Percentiles rank a stretch among this genome's conserved stretches.
Evolutionary conservation across 495 filamentous ascomycete genomes (phyloP).

Genomic region (Sordaria brevicollis): DNA sequence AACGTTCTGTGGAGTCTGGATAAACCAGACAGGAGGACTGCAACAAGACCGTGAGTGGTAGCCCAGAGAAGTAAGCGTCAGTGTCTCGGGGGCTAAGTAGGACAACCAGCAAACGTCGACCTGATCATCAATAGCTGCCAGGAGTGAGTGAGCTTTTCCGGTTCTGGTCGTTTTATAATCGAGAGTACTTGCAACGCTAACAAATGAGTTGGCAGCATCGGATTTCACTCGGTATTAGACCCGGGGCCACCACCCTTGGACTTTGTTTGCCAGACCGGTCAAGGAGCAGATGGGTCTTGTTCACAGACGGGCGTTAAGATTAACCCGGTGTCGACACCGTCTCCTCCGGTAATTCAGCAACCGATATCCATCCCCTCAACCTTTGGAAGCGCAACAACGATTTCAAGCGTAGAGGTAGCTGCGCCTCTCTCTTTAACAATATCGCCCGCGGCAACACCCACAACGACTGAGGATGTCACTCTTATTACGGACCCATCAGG

Average conservation of each 20-base stretch:
- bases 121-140: slow-evolving; percentile 38
- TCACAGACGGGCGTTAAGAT: neutral
- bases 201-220: slow-evolving; percentile 19
- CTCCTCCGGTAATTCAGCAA: neutral
- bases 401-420: neutral
- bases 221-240: slow-evolving; percentile 26
- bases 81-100: slow-evolving; percentile 16
- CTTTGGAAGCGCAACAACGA: neutral
- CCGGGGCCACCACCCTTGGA: slow-evolving; percentile 24
- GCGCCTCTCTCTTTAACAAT: neutral
- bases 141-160: slow-evolving; percentile 23
- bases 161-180: neutral
- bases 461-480: neutral
- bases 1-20: slow-evolving; percentile 32
- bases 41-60: slow-evolving; percentile 35
- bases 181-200: neutral
- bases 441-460: neutral
- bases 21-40: slow-evolving; percentile 11
- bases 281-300: neutral
- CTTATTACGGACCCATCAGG: neutral
- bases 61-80: neutral
- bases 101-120: slow-evolving; percentile 28
- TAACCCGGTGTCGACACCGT: neutral
- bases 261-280: slow-evolving; percentile 12
- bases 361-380: neutral